A percentile compares a stretch with the other conserved stretches of the same genome.
These are phyloP conservation scores for Globisporangium okanoganense DNA, from an alignment of 352 stramenopile species.

Conservation along the genomic window DNA sequence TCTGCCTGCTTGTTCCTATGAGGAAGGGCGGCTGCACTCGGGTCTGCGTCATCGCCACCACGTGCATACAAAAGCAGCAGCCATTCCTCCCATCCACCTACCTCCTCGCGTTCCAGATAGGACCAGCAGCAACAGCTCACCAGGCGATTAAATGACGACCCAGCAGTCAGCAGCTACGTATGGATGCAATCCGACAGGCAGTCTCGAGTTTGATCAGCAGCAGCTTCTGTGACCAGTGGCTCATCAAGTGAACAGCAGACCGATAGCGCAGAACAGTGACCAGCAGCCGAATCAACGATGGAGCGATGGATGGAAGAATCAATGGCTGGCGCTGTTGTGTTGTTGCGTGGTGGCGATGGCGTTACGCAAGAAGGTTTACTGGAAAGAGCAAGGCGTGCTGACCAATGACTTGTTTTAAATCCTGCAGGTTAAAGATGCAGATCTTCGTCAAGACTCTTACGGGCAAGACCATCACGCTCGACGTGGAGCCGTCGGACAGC, in stretches of 20 bases:
- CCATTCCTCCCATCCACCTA: neutral
- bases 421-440: conserved; percentile 83
- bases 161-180: neutral
- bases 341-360: neutral
- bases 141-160: neutral
- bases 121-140: neutral
- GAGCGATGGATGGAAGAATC: neutral
- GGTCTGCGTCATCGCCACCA: neutral
- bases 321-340: neutral
- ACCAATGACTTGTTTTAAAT: neutral
- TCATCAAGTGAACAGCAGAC: neutral
- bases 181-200: neutral
- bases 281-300: neutral
- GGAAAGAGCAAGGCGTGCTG: neutral
- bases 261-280: neutral
- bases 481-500: conserved; percentile 96
- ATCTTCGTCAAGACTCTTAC: conserved; percentile 98
- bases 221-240: neutral
- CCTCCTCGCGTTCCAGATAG: neutral
- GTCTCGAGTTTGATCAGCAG: neutral
- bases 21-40: neutral
- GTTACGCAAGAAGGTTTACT: neutral
- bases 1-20: neutral
- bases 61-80: neutral
- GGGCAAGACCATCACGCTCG: conserved; percentile 96